Evolutionary conservation across 805 yeast species (phyloP).

Genomic region (Yarrowia alimentaria): DNA sequence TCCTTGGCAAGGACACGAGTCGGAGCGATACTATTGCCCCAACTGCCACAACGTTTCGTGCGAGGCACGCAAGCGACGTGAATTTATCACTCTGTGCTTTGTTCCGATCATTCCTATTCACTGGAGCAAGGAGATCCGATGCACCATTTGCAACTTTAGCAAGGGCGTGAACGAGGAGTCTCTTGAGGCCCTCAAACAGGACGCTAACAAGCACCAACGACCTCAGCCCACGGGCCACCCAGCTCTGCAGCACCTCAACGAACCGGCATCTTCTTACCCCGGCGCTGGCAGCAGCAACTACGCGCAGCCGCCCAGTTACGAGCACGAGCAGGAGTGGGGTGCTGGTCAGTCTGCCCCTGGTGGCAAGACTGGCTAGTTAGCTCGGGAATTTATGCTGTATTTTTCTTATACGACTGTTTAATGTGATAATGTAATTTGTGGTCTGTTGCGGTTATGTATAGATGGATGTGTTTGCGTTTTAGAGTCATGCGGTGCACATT

Average conservation of each 20-base stretch:
- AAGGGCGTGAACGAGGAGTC: slow-evolving; percentile 33
- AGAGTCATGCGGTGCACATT: too few species aligned
- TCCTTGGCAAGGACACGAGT: slow-evolving; percentile 32
- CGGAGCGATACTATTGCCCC: slow-evolving; percentile 36
- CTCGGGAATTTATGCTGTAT: too few species aligned
- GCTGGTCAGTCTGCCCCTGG: not conserved
- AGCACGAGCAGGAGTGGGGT: slow-evolving; percentile 7
- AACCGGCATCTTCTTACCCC: slow-evolving; percentile 11
- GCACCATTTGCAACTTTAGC: slow-evolving; percentile 34
- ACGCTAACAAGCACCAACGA: slow-evolving; percentile 1
- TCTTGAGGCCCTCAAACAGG: slow-evolving; percentile 31
- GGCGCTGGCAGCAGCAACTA: not conserved
- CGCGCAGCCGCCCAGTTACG: slow-evolving; percentile 8
- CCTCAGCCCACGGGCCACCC: slow-evolving; percentile 8
- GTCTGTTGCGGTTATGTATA: too few species aligned
- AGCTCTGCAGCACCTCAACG: not conserved
- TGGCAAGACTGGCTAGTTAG: too few species aligned
- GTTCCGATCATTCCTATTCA: slow-evolving; percentile 38
- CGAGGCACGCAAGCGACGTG: slow-evolving; percentile 34
- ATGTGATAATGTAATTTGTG: too few species aligned
- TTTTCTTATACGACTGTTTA: too few species aligned
- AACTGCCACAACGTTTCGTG: slow-evolving; percentile 35
- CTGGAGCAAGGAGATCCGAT: slow-evolving; percentile 34
- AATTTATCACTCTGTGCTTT: slow-evolving; percentile 39
- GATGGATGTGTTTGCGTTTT: too few species aligned